phyloP scores from a whole-genome alignment of 2,329 filamentous ascomycete genomes.

The Colletotrichum lentis region DNA sequence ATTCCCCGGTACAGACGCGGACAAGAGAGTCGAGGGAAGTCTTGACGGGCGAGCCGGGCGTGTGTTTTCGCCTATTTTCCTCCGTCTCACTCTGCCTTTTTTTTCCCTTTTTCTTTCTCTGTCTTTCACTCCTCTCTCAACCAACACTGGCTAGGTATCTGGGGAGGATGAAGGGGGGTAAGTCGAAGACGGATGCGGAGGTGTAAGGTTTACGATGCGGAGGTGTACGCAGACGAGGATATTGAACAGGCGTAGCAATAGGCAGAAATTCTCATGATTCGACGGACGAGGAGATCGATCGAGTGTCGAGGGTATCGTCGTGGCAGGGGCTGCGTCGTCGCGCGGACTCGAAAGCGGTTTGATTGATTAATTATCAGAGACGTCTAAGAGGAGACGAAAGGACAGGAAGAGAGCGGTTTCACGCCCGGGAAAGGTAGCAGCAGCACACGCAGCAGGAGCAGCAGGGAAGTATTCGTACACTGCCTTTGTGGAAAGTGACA shows the following conservation, averaged over 20 bases:
- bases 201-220: slow-evolving; percentile 14
- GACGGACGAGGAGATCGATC: neutral
- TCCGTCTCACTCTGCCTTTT: neutral
- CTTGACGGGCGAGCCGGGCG: neutral
- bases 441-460: neutral
- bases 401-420: slow-evolving; percentile 13
- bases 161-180: neutral
- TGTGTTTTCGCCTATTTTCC: neutral
- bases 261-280: slow-evolving; percentile 29
- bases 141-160: neutral
- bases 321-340: slow-evolving; percentile 19
- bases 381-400: slow-evolving; percentile 24
- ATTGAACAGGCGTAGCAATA: slow-evolving; percentile 9
- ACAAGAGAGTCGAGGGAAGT: neutral
- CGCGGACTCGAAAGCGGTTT: slow-evolving; percentile 28
- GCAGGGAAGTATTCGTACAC: neutral
- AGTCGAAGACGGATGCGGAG: neutral
- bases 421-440: slow-evolving; percentile 5
- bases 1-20: slow-evolving; percentile 14
- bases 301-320: slow-evolving; percentile 28
- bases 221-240: slow-evolving; percentile 14
- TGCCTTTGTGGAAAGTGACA: neutral
- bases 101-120: neutral
- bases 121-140: neutral
- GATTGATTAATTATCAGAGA: slow-evolving; percentile 1